Evolutionary conservation across 345 rosid genomes (phyloP).

Genomic region (Sonneratia caseolaris): DNA sequence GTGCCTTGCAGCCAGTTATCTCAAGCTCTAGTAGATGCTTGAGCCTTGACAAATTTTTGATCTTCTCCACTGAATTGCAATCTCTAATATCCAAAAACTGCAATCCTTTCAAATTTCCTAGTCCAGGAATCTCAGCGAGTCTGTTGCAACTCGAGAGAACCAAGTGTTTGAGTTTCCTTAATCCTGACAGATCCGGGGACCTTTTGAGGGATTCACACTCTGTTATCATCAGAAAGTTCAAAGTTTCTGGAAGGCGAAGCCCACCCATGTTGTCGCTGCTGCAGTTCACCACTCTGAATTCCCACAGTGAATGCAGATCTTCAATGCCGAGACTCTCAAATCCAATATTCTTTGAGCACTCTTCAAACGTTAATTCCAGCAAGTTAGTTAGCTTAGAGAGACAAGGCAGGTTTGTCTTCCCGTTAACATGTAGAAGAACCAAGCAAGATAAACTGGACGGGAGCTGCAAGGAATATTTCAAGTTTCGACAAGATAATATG

Average conservation of each 20-base stretch:
- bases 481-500: background rate
- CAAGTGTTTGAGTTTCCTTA: background rate
- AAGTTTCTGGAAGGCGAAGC: background rate
- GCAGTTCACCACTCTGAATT: background rate
- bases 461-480: background rate
- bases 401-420: background rate
- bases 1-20: background rate
- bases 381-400: background rate
- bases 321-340: background rate
- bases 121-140: conserved; percentile 5
- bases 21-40: background rate
- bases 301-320: background rate
- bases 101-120: background rate
- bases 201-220: conserved; percentile 2
- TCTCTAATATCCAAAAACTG: background rate
- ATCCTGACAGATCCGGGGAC: background rate
- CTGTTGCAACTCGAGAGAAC: background rate
- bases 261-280: background rate
- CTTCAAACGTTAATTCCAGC: background rate
- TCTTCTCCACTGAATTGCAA: conserved; percentile 4
- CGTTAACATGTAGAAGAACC: background rate
- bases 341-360: background rate
- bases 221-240: background rate
- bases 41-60: conserved; percentile 6
- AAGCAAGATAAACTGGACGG: background rate